A percentile compares a stretch with the other conserved stretches of the same genome.
Evolutionary conservation across 306 rosid genomes (phyloP).

Genomic region (Acacia melanoxylon): DNA sequence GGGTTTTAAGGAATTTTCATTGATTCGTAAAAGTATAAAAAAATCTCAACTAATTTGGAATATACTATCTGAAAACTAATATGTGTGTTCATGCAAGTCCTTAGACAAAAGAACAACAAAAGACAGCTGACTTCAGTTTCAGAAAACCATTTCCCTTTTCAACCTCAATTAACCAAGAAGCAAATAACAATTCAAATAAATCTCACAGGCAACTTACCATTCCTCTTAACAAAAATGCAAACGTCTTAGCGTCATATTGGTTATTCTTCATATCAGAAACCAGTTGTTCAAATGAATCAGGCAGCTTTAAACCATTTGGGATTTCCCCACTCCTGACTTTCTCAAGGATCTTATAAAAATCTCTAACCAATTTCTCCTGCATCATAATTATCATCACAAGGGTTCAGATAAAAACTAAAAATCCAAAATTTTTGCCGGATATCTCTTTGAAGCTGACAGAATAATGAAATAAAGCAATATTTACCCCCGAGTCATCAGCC

Average conservation of each 20-base stretch:
- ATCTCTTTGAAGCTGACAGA: slow-evolving; percentile 6
- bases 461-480: slow-evolving; percentile 2
- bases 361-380: slow-evolving; percentile 79
- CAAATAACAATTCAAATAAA: slow-evolving; percentile 7
- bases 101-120: background rate
- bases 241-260: slow-evolving; percentile 83
- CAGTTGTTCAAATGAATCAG: slow-evolving; percentile 80
- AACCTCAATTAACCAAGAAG: slow-evolving; percentile 16
- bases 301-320: slow-evolving; percentile 73
- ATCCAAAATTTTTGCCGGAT: slow-evolving; percentile 17
- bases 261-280: slow-evolving; percentile 80
- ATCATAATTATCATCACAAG: slow-evolving; percentile 40
- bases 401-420: slow-evolving; percentile 34
- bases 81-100: background rate
- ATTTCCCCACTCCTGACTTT: slow-evolving; percentile 75
- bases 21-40: background rate
- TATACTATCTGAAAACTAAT: background rate
- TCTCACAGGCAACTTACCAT: slow-evolving; percentile 58
- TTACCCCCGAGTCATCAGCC: slow-evolving; percentile 93
- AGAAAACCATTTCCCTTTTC: slow-evolving; percentile 15
- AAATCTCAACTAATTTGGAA: background rate
- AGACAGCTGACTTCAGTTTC: slow-evolving; percentile 26
- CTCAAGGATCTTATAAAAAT: slow-evolving; percentile 80
- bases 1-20: background rate
- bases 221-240: slow-evolving; percentile 77